Evolutionary conservation across 2,329 filamentous ascomycete species (phyloP), one percentile per base, ranked within the genome.

Genomic region (Stenocarpella maydis): DNA sequence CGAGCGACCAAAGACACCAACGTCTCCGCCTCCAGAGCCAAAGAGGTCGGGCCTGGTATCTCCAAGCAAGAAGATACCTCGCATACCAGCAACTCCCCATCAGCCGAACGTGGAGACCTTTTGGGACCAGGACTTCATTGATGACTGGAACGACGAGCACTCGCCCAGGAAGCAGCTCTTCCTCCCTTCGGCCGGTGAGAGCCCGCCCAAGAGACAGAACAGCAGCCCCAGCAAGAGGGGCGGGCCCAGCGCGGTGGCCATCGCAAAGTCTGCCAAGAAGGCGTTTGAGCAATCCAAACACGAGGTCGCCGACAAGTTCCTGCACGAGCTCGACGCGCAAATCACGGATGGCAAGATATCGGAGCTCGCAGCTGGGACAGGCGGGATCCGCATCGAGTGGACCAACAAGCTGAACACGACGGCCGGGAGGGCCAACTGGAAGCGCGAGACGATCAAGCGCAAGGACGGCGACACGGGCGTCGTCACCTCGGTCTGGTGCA

Each of bases 381-480:
- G 92, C 21, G 93, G 93, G 1, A 85, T 95, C 55, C 86, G 87
- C 68, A 84, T 95, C 45, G 80, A 88, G 52, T 96, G 93, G 93
- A 90, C 86, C 71, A 93, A 91, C 74, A 93, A 88, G n/a, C 87
- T 96, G 64, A 92, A 91, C 76, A 92, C 91, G 1, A 95, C 93
- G 0, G 93, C 93, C 17, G 93, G 93, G 0, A 86, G 91, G 49
- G 92, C 92, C 34, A 90, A 88, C 74, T 94, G 91, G 91, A 89
- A 86, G 73, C 85, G 88, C 26, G 90, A 91, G 75, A 86, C 84
- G 15, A 78, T 85, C 17, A 81, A 80, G 72, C 77, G 77, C 63
- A 77, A 75, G 65, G 71, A 73, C 14, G 75, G 75, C 19, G 73
- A 75, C 2, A 76, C 73, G 12, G 64, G 64, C 41, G 64, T 52